Base-by-base conservation (phyloP, 208 protist genomes). In the Strigomonas culicis region DNA sequence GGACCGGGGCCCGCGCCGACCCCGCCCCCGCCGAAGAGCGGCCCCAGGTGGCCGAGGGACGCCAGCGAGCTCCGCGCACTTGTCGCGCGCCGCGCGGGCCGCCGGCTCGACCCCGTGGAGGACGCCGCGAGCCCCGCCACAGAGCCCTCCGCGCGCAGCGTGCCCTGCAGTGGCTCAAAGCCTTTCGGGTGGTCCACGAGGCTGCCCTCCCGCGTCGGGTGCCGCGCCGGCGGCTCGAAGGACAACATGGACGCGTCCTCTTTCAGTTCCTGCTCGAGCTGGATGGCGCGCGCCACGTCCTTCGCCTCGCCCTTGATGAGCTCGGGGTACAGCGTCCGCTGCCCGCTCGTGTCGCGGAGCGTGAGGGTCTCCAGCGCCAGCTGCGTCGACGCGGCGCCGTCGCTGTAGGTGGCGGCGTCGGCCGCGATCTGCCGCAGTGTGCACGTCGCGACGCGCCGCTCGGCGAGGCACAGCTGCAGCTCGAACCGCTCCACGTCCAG, bases 311-410 rank as follows among this genome's bases (percentile, higher is more conserved):
- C 73, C 32, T 70, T 46, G 32, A 90, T 67, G 53, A 93, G 70
- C 24, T 80, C 73, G 47, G 68, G 61, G 62, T 80, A 80, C 39
- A 73, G 68, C 11, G 79, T 84, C 21, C 73, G 27, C 8, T 50
- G 21, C 11, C 73, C 77, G 43, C 65, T 61, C 28, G 52, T 41
- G 73, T 93, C 83, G 19, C 70, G 59, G 61, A 93, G 75, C 51
- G 69, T 74, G n/a, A 88, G 43, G 47, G 67, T 75, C 15, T 64
- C 81, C 27, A 93, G 57, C 21, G 80, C 74, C n/a, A 75, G 63
- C 1, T 60, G 59, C 7, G 84, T 32, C 34, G 63, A 46, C 24
- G 31, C 82, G 1, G 79, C 74, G 21, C 72, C 74, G 63, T 93
- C 73, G 0, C 49, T 49, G 68, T 73, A 84, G 4, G 70, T 28